Percentiles rank a stretch among this genome's conserved stretches.
Evolutionary conservation across 164 flowering plant species (phyloP).

Genomic region (Tinospora cordifolia): DNA sequence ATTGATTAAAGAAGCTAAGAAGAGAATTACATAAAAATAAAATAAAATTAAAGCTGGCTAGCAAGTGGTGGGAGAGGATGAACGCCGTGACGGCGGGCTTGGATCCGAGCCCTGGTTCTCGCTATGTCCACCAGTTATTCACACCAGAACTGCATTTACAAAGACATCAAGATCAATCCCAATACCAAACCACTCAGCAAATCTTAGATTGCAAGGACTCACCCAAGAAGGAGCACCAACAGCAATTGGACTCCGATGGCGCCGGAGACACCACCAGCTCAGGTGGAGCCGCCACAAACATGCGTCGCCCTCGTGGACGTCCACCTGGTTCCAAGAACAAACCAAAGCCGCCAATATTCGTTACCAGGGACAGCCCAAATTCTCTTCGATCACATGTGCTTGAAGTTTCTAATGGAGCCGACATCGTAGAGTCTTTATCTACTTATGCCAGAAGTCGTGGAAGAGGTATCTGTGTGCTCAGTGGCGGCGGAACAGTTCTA

Average conservation of each 20-base stretch:
- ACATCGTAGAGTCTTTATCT: slow-evolving; percentile 35
- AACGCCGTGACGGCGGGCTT: slow-evolving; percentile 34
- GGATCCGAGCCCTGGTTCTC: slow-evolving; percentile 30
- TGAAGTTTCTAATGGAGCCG: slow-evolving; percentile 35
- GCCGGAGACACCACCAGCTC: slow-evolving; percentile 4
- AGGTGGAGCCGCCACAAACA: not conserved
- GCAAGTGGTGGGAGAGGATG: slow-evolving; percentile 36
- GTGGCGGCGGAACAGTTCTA: slow-evolving; percentile 39
- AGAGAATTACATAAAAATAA: not conserved
- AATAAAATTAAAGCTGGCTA: slow-evolving; percentile 24
- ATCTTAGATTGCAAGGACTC: slow-evolving; percentile 1
- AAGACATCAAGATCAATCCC: slow-evolving; percentile 7
- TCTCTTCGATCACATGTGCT: slow-evolving; percentile 44
- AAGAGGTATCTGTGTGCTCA: slow-evolving; percentile 42
- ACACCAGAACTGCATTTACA: slow-evolving; percentile 26
- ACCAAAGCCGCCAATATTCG: slow-evolving; percentile 48
- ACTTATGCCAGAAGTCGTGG: slow-evolving; percentile 38
- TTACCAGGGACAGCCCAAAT: slow-evolving; percentile 43
- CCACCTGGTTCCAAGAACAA: slow-evolving; percentile 56
- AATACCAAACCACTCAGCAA: slow-evolving; percentile 6
- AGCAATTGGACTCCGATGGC: not conserved
- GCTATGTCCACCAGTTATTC: slow-evolving; percentile 30
- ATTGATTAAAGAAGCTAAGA: too few relatives aligned
- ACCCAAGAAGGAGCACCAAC: slow-evolving; percentile 17
- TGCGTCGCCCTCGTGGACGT: slow-evolving; percentile 50